Conservation (phyloP, 2,329 filamentous ascomycete species). For the Chaetothyriales sp. region DNA sequence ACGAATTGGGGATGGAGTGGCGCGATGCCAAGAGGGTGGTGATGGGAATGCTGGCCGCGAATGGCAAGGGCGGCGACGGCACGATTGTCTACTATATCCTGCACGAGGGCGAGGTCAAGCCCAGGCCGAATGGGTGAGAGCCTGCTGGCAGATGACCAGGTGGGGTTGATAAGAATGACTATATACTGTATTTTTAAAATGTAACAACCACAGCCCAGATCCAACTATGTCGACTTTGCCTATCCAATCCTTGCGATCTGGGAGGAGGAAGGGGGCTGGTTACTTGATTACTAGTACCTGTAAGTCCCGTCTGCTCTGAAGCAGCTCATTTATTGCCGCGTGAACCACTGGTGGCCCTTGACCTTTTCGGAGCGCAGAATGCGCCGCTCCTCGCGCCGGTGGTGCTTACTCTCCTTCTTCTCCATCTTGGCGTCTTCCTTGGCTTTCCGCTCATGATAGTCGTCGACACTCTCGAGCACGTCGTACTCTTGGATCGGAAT, state of each 20-base stretch:
- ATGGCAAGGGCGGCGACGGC: constrained; percentile 39
- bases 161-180: too few relatives aligned
- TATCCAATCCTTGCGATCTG: too few relatives aligned
- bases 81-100: constrained; percentile 54
- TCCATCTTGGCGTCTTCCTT: constrained; percentile 15
- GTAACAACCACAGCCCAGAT: too few relatives aligned
- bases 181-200: too few relatives aligned
- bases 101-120: constrained; percentile 51
- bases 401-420: constrained; percentile 9
- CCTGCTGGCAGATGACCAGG: too few relatives aligned
- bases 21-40: constrained; percentile 40
- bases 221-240: too few relatives aligned
- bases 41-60: constrained; percentile 43
- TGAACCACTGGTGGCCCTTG: constrained; percentile 16
- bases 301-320: too few relatives aligned
- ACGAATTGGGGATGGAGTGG: not conserved
- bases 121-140: constrained; percentile 40
- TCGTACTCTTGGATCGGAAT: constrained; percentile 49
- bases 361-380: constrained; percentile 11
- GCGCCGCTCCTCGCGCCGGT: constrained; percentile 6
- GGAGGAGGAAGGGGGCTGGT: too few relatives aligned
- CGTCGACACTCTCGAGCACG: constrained; percentile 19
- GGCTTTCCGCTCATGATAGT: constrained; percentile 12
- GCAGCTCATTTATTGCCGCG: constrained; percentile 11
- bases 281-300: too few relatives aligned